phyloP scores from a whole-genome alignment of 441 rosid species.

The Gossypium gossypioides region DNA sequence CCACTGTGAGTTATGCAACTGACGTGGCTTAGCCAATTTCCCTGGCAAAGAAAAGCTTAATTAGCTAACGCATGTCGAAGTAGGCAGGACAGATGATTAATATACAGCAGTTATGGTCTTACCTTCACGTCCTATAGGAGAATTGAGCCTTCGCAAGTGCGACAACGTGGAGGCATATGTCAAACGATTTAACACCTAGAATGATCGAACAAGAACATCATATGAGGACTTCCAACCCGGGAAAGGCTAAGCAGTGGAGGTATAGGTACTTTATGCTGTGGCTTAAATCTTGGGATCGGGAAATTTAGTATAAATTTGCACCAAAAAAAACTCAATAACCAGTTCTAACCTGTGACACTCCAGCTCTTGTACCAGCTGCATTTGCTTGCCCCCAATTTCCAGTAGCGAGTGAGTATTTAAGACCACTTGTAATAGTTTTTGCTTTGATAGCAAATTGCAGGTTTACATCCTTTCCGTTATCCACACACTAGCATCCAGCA shows the following conservation, averaged over 20 bases:
- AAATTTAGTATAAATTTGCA: background rate
- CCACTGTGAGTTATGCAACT: constrained; percentile 98
- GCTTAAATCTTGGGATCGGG: background rate
- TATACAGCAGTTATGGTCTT: constrained; percentile 19
- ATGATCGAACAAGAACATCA: constrained; percentile 7
- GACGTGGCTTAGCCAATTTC: constrained; percentile 95
- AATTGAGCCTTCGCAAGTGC: constrained; percentile 87
- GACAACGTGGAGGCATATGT: constrained; percentile 97
- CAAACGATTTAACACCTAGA: constrained; percentile 85
- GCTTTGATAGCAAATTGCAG: constrained; percentile 93
- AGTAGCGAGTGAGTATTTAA: constrained; percentile 93
- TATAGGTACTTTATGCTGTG: background rate
- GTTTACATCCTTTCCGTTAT: constrained; percentile 92
- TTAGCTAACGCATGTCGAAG: background rate
- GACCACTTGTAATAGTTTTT: constrained; percentile 88
- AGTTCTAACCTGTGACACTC: constrained; percentile 84
- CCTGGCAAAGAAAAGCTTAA: constrained; percentile 35
- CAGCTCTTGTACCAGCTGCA: constrained; percentile 99
- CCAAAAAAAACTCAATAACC: constrained; percentile 1
- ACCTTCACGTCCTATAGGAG: constrained; percentile 99
- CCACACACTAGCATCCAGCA: constrained; percentile 59
- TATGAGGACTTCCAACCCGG: background rate
- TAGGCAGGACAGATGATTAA: constrained; percentile 6
- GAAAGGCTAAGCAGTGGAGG: background rate
- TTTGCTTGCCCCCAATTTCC: constrained; percentile 99